Conservation (phyloP, 208 protist genomes). For the Crithidia acanthocephali region DNA sequence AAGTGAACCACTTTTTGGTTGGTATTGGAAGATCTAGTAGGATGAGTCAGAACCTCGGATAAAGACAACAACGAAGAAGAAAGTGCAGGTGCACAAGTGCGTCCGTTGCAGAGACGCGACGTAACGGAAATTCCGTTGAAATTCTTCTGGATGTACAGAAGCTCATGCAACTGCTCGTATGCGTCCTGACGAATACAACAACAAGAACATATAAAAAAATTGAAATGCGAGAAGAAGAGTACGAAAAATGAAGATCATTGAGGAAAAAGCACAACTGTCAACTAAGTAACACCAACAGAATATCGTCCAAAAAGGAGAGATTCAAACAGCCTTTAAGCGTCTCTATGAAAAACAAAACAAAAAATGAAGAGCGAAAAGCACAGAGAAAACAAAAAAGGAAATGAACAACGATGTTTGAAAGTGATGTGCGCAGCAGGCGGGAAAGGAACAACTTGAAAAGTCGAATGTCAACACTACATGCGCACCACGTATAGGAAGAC, state of each 20-base stretch:
- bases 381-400: not conserved
- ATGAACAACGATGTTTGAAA: not conserved
- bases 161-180: too few relatives aligned
- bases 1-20: not conserved
- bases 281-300: too few relatives aligned
- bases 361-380: too few relatives aligned
- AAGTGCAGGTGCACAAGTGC: too few relatives aligned
- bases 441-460: not conserved
- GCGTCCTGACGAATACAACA: not conserved
- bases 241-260: not conserved
- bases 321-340: not conserved
- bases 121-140: too few relatives aligned
- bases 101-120: too few relatives aligned
- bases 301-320: not conserved
- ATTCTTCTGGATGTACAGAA: too few relatives aligned
- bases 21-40: too few relatives aligned
- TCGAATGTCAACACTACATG: not conserved
- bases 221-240: not conserved
- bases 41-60: not conserved
- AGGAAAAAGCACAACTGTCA: not conserved
- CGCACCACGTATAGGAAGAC: not conserved
- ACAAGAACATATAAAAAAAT: not conserved
- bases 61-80: not conserved
- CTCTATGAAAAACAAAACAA: not conserved
- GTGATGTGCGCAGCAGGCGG: not conserved